Percentiles rank a stretch among this genome's conserved stretches.
phyloP scores from a whole-genome alignment of 371 early-diverging fungal genomes.

The Apophysomyces variabilis region DNA sequence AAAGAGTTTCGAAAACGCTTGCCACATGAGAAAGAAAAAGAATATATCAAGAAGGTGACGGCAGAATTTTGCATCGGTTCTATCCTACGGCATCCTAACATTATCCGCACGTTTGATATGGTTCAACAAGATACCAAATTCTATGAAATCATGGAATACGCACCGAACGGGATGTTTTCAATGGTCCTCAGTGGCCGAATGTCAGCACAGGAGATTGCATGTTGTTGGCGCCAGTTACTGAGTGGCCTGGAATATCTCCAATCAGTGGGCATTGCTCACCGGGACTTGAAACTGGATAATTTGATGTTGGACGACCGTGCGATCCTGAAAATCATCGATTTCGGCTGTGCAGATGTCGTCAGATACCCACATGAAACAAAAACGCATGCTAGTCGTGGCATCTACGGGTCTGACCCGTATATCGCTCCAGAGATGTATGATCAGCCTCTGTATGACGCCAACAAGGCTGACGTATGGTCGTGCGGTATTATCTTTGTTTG shows the following conservation, averaged over 20 bases:
- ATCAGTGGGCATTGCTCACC: constrained; percentile 78
- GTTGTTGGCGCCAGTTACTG: constrained; percentile 75
- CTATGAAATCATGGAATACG: constrained; percentile 83
- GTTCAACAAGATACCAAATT: constrained; percentile 62
- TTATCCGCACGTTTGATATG: constrained; percentile 85
- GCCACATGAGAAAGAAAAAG: constrained; percentile 67
- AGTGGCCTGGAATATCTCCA: constrained; percentile 75
- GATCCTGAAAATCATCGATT: constrained; percentile 88
- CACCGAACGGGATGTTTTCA: constrained; percentile 74
- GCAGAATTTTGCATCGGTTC: constrained; percentile 85
- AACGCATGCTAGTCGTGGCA: constrained; percentile 32
- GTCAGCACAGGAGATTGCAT: constrained; percentile 60
- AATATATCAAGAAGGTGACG: constrained; percentile 81
- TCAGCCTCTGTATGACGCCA: constrained; percentile 58
- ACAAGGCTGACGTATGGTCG: constrained; percentile 73
- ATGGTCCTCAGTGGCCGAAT: constrained; percentile 68
- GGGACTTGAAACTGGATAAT: constrained; percentile 89
- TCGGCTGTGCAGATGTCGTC: constrained; percentile 86
- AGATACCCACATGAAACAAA: constrained; percentile 64
- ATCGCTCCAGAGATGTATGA: constrained; percentile 64
- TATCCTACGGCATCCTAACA: constrained; percentile 77
- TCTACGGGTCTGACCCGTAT: constrained; percentile 65
- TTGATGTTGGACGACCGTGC: constrained; percentile 69
- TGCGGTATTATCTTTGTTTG: constrained; percentile 73
- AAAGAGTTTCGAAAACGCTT: constrained; percentile 79